Base-by-base conservation (phyloP, 768 basidiomycete species). In the Stropharia rugosoannulata region DNA sequence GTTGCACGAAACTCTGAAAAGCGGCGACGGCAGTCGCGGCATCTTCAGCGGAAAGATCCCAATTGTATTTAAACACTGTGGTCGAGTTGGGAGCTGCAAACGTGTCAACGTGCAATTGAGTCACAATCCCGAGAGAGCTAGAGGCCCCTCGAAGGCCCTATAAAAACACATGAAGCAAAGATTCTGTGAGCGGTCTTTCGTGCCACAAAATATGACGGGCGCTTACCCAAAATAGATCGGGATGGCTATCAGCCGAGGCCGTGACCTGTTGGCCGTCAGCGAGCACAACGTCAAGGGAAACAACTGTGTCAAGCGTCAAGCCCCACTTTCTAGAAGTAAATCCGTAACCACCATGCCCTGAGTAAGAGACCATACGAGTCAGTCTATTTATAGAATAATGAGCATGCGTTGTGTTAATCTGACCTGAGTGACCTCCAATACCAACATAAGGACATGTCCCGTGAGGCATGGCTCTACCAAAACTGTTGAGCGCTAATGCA, bases 401-500 rank as follows among this genome's bases (percentile, higher is more conserved):
- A 7, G 27, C 8, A 25, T 15, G 12, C 18, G 10, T 18, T 8
- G 8, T 10, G 25, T 12, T 15, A 8, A 12, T 8, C 68, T 1
- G 39, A 74, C 75, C 66, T n/a, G 75, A 65, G 56, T 79, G 79
- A 2, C 79, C 79, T 8, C 79, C 78, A 7, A 78, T 64, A 1
- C 79, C 78, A 27, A 80, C 76, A 51, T 78, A 75, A 0, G 76
- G 71, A 57, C 77, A 79, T 4, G 74, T 74, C 5, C 78, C 79
- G 56, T 78, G 79, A 2, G 76, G 71, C 46, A 75, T 57, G 1
- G 72, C 76, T 32, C 75, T 51, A 18, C 74, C 71, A 18, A 69
- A 60, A 5, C 65, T 62, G 54, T 73, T 73, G 53, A 80, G 62
- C 2, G 63, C 65, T 25, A 72, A 39, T 0, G 74, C 74, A 13